Conservation (phyloP, 176 grass and related monocot species). For the Tillandsia leiboldiana region DNA sequence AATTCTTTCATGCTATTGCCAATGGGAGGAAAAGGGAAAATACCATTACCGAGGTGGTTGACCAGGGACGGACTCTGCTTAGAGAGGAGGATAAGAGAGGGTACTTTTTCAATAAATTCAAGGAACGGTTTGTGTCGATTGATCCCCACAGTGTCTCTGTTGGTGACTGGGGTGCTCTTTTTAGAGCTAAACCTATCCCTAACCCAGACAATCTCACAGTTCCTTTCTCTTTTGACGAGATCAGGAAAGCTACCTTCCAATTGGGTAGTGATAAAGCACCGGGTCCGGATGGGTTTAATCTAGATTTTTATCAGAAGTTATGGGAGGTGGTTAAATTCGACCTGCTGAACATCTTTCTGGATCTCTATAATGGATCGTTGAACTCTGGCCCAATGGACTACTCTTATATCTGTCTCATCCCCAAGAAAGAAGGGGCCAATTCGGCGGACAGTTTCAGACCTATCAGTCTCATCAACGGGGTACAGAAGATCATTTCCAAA, state of each 20-base stretch:
- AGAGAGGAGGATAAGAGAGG: too few species aligned
- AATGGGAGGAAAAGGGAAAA: too few species aligned
- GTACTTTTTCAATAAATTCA: too few species aligned
- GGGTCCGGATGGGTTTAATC: neutral
- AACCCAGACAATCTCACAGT: too few species aligned
- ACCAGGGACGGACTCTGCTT: too few species aligned
- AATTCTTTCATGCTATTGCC: too few species aligned
- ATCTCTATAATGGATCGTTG: neutral
- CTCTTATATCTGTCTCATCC: neutral
- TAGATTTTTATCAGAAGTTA: neutral
- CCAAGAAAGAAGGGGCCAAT: neutral
- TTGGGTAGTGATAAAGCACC: neutral
- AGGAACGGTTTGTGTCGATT: too few species aligned
- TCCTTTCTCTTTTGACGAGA: neutral
- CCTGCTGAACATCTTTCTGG: neutral
- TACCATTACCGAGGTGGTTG: too few species aligned
- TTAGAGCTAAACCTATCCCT: too few species aligned
- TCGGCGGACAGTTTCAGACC: neutral
- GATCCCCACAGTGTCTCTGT: fast-evolving
- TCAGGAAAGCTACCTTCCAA: neutral
- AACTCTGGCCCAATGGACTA: neutral
- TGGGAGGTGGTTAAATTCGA: neutral
- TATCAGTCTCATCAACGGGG: neutral
- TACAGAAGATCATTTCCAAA: neutral
- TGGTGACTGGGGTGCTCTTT: too few species aligned